Evolutionary conservation across 1,284 basidiomycete species (phyloP), one percentile per base, ranked within the genome.

Genomic region (Melampsora abietis-canadensis): DNA sequence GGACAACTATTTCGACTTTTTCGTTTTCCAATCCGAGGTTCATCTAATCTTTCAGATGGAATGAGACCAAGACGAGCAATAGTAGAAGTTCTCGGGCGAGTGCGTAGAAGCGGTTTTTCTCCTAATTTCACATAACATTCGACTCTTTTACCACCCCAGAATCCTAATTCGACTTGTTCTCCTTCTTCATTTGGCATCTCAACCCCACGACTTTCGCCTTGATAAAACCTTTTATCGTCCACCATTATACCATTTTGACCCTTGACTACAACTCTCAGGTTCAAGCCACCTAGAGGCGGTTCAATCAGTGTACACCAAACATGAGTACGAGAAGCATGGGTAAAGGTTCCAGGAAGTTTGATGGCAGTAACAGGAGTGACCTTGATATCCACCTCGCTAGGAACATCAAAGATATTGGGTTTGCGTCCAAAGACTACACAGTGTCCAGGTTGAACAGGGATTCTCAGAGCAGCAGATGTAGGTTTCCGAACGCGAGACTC

Each of bases 181-280:
- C 72, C 72, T 31, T 75, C 72, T 30, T 46, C 37, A 19, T 64
- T 5, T 44, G 66, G 40, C 4, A 75, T 54, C 40, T 75, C 72
- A 15, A 75, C 64, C 5, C 72, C 72, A 37, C 63, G 63, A 62
- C 72, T 75, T 4, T 51, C 65, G 40, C 72, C 72, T 51, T 75
- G 63, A 6, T 47, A 54, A 24, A 75, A 67, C 4, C 64, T 19
- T 59, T 75, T 54, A 21, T 64, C 72, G 48, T 75, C 72, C 24
- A 75, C 72, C 72, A 62, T 75, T 19, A 75, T 21, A 8, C 72
- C 72, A 46, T 75, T 75, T 37, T 75, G 72, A 27, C 72, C 72
- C 21, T 62, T 75, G 64, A 75, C 72, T n/a, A 75, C 65, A 30
- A 75, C 67, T 17, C 48, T 44, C 17, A 75, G 47, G 24, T 47